Evolutionary conservation across 2,329 filamentous ascomycete species (phyloP), one percentile per base, ranked within the genome.

Genomic region (Trichoderma sp.): DNA sequence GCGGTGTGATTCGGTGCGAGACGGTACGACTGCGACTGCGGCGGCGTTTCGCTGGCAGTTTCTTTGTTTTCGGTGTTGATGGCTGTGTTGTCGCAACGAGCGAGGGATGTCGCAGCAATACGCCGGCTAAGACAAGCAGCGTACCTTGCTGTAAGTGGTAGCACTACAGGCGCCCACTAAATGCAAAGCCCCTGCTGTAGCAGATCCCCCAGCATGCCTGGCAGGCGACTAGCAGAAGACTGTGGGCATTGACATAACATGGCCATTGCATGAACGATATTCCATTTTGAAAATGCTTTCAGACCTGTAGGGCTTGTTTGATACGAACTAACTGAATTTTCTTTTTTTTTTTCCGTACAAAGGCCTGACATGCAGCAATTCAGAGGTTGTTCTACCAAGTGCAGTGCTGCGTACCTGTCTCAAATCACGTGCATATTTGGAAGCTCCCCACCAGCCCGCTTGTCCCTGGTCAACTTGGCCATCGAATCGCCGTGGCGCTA

Each of bases 1-100:
- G 14, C 32, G 18, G 39, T 10, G 46, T n/a, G 14, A 34, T 18
- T 51, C 8, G 58, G 32, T 46, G 37, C 58, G 60, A 63, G 58
- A 39, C 3, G 37, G 34, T 56, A 34, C 28, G 18, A 64, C 21
- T 58, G 16, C n/a, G 28, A 37, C 30, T 37, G 34, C 28, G 10
- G 18, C 18, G 26, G 24, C 24, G n/a, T 24, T 59, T 37, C 10
- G 37, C 32, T 37, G 32, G 37, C 18, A 21, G 16, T 18, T 49
- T 49, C 30, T 46, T 39, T 6, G 13, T 18, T 51, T 10, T 21
- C 34, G 34, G 37, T 21, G 54, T 24, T 28, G 28, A 24, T 39
- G 52, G 28, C 54, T 39, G 43, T 34, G 64, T 43, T 49, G 64
- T 59, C 64, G 54, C 64, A 59, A 34, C 32, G 32, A 66, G 54